These are phyloP conservation scores for Bauhinia variegata DNA, from an alignment of 306 rosid genomes.

Conservation along the genomic window DNA sequence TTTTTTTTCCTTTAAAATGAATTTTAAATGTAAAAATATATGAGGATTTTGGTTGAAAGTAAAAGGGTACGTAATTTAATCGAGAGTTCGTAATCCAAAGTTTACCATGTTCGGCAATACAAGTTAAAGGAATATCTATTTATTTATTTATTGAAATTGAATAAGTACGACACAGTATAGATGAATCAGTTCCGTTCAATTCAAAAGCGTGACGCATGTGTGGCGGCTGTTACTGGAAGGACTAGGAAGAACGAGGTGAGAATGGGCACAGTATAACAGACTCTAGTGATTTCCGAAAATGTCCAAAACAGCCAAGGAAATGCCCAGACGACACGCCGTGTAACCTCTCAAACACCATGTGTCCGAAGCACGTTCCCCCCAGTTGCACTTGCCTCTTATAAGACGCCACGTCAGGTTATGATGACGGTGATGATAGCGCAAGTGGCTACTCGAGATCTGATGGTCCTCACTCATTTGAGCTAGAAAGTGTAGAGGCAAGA, in stretches of 20 bases:
- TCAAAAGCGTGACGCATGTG: too few relatives aligned
- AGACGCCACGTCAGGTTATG: conserved; percentile 60
- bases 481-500: not conserved
- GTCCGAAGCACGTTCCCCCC: conserved; percentile 36
- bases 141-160: too few relatives aligned
- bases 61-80: too few relatives aligned
- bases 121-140: too few relatives aligned
- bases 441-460: conserved; percentile 45
- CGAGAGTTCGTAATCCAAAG: too few relatives aligned
- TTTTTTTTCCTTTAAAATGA: too few relatives aligned
- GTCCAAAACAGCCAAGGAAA: too few relatives aligned
- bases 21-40: too few relatives aligned
- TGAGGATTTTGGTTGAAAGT: too few relatives aligned
- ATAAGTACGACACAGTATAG: too few relatives aligned
- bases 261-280: not conserved
- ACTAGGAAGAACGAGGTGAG: not conserved
- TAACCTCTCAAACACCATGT: conserved; percentile 36
- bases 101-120: too few relatives aligned
- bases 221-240: not conserved
- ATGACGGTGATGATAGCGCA: conserved; percentile 24
- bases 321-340: too few relatives aligned
- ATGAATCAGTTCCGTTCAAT: conserved; percentile 25
- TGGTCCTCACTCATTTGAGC: conserved; percentile 15
- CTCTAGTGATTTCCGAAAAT: conserved; percentile 30
- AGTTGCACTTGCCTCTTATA: conserved; percentile 64